phyloP scores from a whole-genome alignment of 495 filamentous ascomycete genomes.

The Aspergillus coremiiformis region DNA sequence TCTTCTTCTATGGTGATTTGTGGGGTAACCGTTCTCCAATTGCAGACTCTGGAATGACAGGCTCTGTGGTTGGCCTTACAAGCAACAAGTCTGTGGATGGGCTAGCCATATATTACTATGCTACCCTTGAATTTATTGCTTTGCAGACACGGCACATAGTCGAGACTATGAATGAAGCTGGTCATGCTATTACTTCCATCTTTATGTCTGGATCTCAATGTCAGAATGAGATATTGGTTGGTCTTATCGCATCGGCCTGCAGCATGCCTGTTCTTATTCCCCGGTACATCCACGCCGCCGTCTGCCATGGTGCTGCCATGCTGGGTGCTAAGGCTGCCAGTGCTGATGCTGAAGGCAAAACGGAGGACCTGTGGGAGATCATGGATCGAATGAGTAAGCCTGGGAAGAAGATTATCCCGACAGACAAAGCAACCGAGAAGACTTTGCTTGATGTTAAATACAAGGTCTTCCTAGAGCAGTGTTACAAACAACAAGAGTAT shows the following conservation, averaged over 20 bases:
- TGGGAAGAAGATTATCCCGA: slow-evolving; percentile 72
- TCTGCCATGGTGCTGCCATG: slow-evolving; percentile 95
- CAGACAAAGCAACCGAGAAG: slow-evolving; percentile 61
- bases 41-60: slow-evolving; percentile 85
- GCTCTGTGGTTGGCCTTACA: slow-evolving; percentile 76
- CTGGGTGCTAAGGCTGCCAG: slow-evolving; percentile 91
- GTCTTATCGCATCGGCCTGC: slow-evolving; percentile 82
- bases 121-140: slow-evolving; percentile 93
- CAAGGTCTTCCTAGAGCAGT: slow-evolving; percentile 56
- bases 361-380: slow-evolving; percentile 84
- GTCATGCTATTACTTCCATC: slow-evolving; percentile 80
- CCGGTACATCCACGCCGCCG: slow-evolving; percentile 87
- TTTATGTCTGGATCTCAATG: slow-evolving; percentile 99
- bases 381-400: slow-evolving; percentile 97
- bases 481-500: slow-evolving; percentile 57
- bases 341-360: slow-evolving; percentile 63
- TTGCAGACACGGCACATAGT: slow-evolving; percentile 94
- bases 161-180: slow-evolving; percentile 79
- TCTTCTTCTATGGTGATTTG: slow-evolving; percentile 98
- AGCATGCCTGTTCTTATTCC: slow-evolving; percentile 88
- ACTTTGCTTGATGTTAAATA: slow-evolving; percentile 80
- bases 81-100: slow-evolving; percentile 78
- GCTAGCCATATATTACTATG: slow-evolving; percentile 86
- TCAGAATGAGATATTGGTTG: slow-evolving; percentile 87
- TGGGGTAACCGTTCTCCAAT: slow-evolving; percentile 95